Evolutionary conservation across 2,329 filamentous ascomycete species (phyloP).

Genomic region (Parafenestella ontariensis): DNA sequence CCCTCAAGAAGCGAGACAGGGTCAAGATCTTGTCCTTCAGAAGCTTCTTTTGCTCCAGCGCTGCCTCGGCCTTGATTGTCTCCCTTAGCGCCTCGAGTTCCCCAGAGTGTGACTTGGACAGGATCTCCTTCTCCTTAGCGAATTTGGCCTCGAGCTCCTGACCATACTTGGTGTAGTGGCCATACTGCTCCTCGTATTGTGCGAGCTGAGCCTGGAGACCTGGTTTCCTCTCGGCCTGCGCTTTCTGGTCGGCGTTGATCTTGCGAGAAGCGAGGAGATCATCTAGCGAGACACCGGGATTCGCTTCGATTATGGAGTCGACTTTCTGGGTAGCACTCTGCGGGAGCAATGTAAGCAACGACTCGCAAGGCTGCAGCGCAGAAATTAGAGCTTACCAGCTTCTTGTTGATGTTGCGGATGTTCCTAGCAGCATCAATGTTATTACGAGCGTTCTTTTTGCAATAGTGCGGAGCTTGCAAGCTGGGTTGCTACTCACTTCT

Average conservation of each 20-base stretch:
- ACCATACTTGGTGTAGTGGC: slow-evolving; percentile 77
- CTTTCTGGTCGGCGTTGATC: slow-evolving; percentile 82
- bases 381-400: slow-evolving; percentile 73
- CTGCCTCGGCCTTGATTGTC: slow-evolving; percentile 62
- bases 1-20: slow-evolving; percentile 79
- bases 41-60: slow-evolving; percentile 55
- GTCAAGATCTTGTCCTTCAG: slow-evolving; percentile 70
- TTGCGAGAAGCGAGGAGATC: slow-evolving; percentile 74
- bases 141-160: slow-evolving; percentile 71
- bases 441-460: slow-evolving; percentile 17
- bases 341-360: slow-evolving; percentile 26
- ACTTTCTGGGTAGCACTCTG: slow-evolving; percentile 76
- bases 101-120: slow-evolving; percentile 63
- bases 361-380: slow-evolving; percentile 3
- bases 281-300: slow-evolving; percentile 74
- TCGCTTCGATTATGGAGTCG: slow-evolving; percentile 71
- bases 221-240: slow-evolving; percentile 79
- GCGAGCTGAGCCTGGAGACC: slow-evolving; percentile 71
- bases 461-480: slow-evolving; percentile 4
- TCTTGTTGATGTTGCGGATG: slow-evolving; percentile 92
- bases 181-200: slow-evolving; percentile 76
- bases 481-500: slow-evolving; percentile 71
- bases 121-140: slow-evolving; percentile 62
- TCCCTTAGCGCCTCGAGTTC: slow-evolving; percentile 64
- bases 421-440: slow-evolving; percentile 62